phyloP scores from a whole-genome alignment of 352 stramenopile species.

The Phytophthora cajani region DNA sequence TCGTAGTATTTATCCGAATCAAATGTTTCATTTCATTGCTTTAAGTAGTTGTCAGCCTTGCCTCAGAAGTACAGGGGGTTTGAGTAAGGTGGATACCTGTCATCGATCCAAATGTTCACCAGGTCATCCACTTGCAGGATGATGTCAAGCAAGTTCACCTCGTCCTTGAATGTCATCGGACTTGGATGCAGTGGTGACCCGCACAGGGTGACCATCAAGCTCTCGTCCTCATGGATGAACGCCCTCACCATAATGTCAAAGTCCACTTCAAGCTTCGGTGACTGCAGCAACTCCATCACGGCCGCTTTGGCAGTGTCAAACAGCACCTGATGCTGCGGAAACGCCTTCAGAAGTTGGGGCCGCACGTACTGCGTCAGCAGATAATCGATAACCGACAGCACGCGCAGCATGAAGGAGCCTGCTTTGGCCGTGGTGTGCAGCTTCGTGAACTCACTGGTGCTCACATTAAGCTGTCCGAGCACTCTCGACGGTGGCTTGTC shows the following conservation, averaged over 20 bases:
- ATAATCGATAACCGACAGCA: conserved; percentile 56
- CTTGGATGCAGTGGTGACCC: conserved; percentile 59
- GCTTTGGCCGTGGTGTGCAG: conserved; percentile 63
- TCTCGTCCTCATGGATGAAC: conserved; percentile 59
- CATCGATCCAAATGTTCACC: conserved; percentile 79
- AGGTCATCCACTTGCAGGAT: conserved; percentile 76
- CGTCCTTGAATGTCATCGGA: conserved; percentile 63
- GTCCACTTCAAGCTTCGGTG: conserved; percentile 52
- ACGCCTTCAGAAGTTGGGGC: conserved; percentile 51
- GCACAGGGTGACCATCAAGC: conserved; percentile 65
- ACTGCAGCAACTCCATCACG: conserved; percentile 53
- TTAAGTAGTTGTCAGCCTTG: not conserved
- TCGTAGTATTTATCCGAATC: conserved; percentile 32
- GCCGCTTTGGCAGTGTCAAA: conserved; percentile 58
- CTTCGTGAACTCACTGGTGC: conserved; percentile 69
- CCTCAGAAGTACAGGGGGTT: conserved; percentile 73
- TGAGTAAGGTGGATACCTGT: conserved; percentile 70
- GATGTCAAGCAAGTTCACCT: conserved; percentile 61
- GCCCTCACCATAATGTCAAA: conserved; percentile 70
- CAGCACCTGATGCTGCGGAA: conserved; percentile 61
- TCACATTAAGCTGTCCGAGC: conserved; percentile 37
- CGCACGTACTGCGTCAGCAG: conserved; percentile 45
- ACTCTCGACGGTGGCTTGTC: conserved; percentile 6
- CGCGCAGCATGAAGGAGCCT: conserved; percentile 52
- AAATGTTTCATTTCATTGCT: conserved; percentile 18